Evolutionary conservation across 2,329 filamentous ascomycete species (phyloP), one percentile per base, ranked within the genome.

Genomic region (Thermochaetoides dissita): DNA sequence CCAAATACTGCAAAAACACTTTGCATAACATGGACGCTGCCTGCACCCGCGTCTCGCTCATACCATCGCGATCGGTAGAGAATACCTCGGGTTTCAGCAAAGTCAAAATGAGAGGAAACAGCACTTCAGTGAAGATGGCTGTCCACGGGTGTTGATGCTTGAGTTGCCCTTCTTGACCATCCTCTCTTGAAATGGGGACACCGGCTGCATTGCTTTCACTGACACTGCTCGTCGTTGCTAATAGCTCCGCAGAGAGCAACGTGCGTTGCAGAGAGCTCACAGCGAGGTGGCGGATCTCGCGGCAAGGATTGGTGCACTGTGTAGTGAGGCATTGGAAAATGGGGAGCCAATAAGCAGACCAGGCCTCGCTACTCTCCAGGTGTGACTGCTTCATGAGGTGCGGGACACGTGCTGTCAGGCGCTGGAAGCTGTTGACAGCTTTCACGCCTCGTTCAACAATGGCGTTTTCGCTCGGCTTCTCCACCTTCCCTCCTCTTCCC

Each of bases 281-380:
- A 1, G 91, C 86, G 55, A 93, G 75, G 54, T 94, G 84, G 3
- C 91, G 79, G 45, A 98, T 85, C 53, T 95, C 88, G 42, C 89
- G 82, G 56, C 87, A 95, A 1, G 88, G 87, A 57, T 96, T 98
- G 41, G 85, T 84, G 62, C 88, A 95, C 63, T 98, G 91, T 5
- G 77, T 78, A 3, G 84, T 91, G 11, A 98, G 66, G 6, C 86
- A 84, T 52, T 86, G 78, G 62, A 98, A 91, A 28, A 98, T 87
- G 2, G 89, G 91, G 10, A 88, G 80, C 91, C 91, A 98, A 60
- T 98, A 98, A 7, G 91, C 86, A 39, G 86, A 87, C 91, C 91
- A 98, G 10, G 91, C 91, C 70, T 94, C 84, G 45, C 72, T 84
- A 46, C 75, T 81, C 57, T 95, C 91, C 2, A 96, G 76, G 54